Evolutionary conservation across 73 alveolate species (phyloP).

Genomic region (Vitrella brassicaformis): DNA sequence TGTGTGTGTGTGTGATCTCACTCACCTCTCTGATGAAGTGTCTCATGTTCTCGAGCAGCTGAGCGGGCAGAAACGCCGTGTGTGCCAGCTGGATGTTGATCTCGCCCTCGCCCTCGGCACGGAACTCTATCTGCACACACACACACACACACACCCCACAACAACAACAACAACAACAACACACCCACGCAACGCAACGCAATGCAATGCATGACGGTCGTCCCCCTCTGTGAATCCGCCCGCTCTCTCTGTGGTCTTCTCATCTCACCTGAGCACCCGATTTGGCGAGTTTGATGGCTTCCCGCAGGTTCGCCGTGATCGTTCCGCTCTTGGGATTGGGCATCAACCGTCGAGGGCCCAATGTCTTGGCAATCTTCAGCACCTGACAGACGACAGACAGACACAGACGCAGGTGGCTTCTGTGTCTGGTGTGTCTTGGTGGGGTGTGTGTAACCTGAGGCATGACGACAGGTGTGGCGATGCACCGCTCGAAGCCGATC

Average conservation of each 20-base stretch:
- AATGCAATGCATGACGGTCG: not conserved
- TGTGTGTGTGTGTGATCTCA: too few species aligned
- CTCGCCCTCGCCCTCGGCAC: conserved; percentile 38
- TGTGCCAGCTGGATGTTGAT: conserved; percentile 10
- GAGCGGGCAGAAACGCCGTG: conserved; percentile 12
- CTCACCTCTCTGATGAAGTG: not conserved
- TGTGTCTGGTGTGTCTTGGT: not conserved
- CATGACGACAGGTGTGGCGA: conserved; percentile 26
- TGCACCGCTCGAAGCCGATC: conserved; percentile 37
- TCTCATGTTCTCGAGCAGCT: conserved; percentile 22
- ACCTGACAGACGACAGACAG: conserved; percentile 4
- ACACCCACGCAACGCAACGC: not conserved
- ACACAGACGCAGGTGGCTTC: not conserved
- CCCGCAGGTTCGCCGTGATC: conserved; percentile 35
- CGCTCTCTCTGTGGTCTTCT: not conserved
- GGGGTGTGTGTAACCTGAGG: not conserved
- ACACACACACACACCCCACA: not conserved
- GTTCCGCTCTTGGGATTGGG: conserved; percentile 70
- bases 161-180: not conserved
- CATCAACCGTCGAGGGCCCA: conserved; percentile 61
- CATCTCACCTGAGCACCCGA: conserved; percentile 1
- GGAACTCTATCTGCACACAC: conserved; percentile 17
- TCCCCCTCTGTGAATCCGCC: not conserved
- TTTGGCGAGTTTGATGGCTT: conserved; percentile 34
- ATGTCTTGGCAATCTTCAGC: conserved; percentile 36